Conservation (phyloP, 805 yeast species). For the Teunomyces atbi region DNA sequence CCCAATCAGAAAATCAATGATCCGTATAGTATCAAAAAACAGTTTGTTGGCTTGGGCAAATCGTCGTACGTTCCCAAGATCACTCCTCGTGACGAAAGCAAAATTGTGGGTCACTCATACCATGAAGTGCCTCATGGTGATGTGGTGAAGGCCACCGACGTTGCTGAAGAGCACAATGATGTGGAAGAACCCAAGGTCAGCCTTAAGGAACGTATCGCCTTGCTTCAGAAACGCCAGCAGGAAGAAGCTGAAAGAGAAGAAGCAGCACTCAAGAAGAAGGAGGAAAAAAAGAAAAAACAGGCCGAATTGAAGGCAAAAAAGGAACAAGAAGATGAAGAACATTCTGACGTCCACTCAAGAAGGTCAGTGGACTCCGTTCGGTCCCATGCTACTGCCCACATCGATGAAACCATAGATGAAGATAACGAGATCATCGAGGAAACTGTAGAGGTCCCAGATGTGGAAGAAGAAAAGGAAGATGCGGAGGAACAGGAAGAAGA, state of each 20-base stretch:
- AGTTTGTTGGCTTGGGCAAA: slow-evolving; percentile 54
- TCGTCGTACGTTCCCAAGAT: slow-evolving; percentile 58
- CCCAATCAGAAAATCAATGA: slow-evolving; percentile 37
- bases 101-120: slow-evolving; percentile 28
- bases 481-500: slow-evolving; percentile 51
- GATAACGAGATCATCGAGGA: slow-evolving; percentile 12
- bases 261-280: slow-evolving; percentile 49
- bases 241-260: slow-evolving; percentile 77
- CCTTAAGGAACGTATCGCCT: slow-evolving; percentile 80
- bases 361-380: slow-evolving; percentile 5
- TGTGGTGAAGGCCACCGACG: slow-evolving; percentile 23
- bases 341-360: slow-evolving; percentile 9
- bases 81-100: slow-evolving; percentile 39
- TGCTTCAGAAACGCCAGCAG: slow-evolving; percentile 76
- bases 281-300: slow-evolving; percentile 34
- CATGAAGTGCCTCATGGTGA: slow-evolving; percentile 24
- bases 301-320: slow-evolving; percentile 29
- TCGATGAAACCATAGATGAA: slow-evolving; percentile 12
- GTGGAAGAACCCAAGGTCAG: slow-evolving; percentile 72
- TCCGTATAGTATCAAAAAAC: slow-evolving; percentile 52
- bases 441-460: slow-evolving; percentile 8
- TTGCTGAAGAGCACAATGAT: slow-evolving; percentile 38
- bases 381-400: not conserved
- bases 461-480: slow-evolving; percentile 26
- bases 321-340: slow-evolving; percentile 16